Evolutionary conservation across 345 rosid species (phyloP), one percentile per base, ranked within the genome.

Genomic region (Lepidium sativum): DNA sequence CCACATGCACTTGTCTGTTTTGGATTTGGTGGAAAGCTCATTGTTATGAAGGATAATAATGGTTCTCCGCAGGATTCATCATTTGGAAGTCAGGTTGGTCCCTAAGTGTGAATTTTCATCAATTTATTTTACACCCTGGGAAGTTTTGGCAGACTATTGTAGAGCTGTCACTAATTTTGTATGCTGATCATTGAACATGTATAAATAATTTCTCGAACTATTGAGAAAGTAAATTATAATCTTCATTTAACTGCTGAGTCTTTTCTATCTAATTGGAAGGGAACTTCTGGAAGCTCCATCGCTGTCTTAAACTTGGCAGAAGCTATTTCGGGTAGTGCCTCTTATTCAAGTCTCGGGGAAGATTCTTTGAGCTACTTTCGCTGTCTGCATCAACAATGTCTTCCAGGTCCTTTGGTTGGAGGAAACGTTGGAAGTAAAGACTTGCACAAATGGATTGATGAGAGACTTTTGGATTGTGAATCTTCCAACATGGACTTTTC

Each of bases 351-450:
- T 60, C 27, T 63, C 64, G 82, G 84, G 73, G 70, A 65, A 57
- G 65, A 74, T 44, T 50, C 75, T 37, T 79, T 66, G 71, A 78
- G 77, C 70, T 95, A 95, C 81, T 82, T 91, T 39, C 80, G 29
- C 77, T 74, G 85, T 72, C 80, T 95, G 55, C 71, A 81, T 79
- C 87, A 86, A 71, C 87, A 86, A 68, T 77, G 87, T 49, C 86
- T 88, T 80, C 88, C 96, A 29, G 96, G 96, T 72, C 99, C 99
- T 21, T 77, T 95, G 84, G 89, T 83, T 74, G 99, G 99, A 52
- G 99, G 99, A 51, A 91, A 68, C 83, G 91, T 68, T 64, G 92
- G 97, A 70, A 85, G 71, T 74, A 91, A 88, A 78, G 99, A 95
- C 52, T 81, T 95, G 75, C 71, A 85, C 76, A 95, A 84, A 79